Percentiles rank a stretch among this genome's conserved stretches.
Conservation (phyloP, 2,329 filamentous ascomycete genomes). For the Calonectria ilicicola region DNA sequence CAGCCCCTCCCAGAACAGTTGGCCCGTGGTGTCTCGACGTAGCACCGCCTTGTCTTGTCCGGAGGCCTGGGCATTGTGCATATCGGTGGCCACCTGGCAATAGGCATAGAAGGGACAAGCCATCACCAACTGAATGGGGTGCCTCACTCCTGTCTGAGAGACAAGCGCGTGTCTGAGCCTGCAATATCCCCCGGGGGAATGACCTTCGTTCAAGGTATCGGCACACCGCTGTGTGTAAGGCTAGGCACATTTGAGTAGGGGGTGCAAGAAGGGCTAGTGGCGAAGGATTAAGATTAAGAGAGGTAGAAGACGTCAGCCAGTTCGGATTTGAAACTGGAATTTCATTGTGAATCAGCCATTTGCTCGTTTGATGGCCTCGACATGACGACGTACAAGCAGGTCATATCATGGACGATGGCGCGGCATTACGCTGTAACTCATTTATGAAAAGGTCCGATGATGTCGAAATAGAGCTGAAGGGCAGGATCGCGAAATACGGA, state of each 20-base stretch:
- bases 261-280: neutral
- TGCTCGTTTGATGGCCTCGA: neutral
- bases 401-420: neutral
- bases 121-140: neutral
- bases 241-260: neutral
- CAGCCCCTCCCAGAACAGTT: neutral
- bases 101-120: neutral
- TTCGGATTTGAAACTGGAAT: neutral
- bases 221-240: neutral
- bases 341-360: neutral
- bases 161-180: conserved; percentile 7
- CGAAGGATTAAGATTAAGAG: neutral
- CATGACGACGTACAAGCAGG: neutral
- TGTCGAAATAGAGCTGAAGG: neutral
- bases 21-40: neutral
- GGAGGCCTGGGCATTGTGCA: neutral
- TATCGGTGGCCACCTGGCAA: neutral
- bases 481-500: neutral
- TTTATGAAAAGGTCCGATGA: neutral
- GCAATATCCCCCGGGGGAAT: neutral
- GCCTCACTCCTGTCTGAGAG: neutral
- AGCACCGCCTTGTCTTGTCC: neutral
- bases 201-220: neutral
- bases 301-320: neutral
- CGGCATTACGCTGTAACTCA: neutral